A percentile compares a stretch with the other conserved stretches of the same genome.
These are phyloP conservation scores for Microthlaspi erraticum DNA, from an alignment of 345 rosid genomes.

Conservation along the genomic window DNA sequence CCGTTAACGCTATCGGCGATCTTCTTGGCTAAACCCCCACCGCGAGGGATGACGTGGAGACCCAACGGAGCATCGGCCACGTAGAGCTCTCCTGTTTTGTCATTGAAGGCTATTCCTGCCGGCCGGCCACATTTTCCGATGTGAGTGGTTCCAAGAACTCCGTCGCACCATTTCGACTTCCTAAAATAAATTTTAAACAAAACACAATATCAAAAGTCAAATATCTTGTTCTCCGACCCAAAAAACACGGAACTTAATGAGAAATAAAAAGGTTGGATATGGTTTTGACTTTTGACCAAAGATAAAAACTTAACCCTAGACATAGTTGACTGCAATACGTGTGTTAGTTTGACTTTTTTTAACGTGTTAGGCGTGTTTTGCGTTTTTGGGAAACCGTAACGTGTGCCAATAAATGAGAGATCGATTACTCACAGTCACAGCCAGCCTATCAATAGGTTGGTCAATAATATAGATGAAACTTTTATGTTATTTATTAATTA, in stretches of 20 bases:
- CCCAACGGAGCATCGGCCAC: conserved; percentile 57
- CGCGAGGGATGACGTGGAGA: conserved; percentile 42
- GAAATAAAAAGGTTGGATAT: not conserved
- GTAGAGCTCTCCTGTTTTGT: conserved; percentile 46
- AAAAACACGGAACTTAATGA: no score
- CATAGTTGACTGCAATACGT: not conserved
- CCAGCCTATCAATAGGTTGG: no score
- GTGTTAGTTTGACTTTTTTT: conserved; percentile 2
- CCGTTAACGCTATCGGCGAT: conserved; percentile 44
- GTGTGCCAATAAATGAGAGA: no score
- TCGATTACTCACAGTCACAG: no score
- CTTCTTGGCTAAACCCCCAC: conserved; percentile 49
- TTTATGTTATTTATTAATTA: no score
- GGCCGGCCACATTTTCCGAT: conserved; percentile 48
- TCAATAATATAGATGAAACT: no score
- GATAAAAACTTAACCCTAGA: no score
- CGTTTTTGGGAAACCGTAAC: not conserved
- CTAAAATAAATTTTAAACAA: conserved; percentile 5
- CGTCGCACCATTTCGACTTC: conserved; percentile 33
- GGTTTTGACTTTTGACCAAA: no score
- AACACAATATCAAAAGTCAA: not conserved
- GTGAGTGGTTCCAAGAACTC: conserved; percentile 35
- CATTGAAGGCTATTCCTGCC: conserved; percentile 47
- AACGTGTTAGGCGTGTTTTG: not conserved
- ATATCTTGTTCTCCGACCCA: not conserved